Conservation (phyloP, 1,139 yeast genomes). For the Lodderomyces orthopsilosis region DNA sequence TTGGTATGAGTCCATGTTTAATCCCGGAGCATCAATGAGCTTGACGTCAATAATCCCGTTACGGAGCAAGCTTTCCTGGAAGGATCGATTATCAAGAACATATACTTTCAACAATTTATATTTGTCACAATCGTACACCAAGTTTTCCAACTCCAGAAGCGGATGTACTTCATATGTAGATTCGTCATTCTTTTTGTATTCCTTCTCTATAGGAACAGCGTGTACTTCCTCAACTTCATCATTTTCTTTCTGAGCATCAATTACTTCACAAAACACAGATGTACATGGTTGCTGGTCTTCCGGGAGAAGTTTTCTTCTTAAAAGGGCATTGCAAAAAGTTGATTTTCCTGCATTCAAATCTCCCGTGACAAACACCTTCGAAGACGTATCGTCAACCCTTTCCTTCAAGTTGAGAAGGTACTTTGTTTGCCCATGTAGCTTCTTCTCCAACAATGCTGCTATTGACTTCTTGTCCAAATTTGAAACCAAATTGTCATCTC, state of each 20-base stretch:
- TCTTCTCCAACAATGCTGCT: constrained; percentile 63
- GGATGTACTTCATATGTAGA: constrained; percentile 60
- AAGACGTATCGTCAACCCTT: constrained; percentile 86
- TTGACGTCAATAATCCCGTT: constrained; percentile 94
- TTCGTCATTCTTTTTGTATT: constrained; percentile 60
- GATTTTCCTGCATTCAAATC: constrained; percentile 97
- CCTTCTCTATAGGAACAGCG: constrained; percentile 62
- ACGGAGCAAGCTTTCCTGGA: constrained; percentile 68
- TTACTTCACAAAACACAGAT: constrained; percentile 90
- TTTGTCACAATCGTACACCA: constrained; percentile 73
- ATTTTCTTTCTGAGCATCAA: constrained; percentile 74
- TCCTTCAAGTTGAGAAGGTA: constrained; percentile 75
- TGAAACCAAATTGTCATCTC: constrained; percentile 42
- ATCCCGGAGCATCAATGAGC: constrained; percentile 95
- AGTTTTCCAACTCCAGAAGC: constrained; percentile 56
- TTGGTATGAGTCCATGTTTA: constrained; percentile 88
- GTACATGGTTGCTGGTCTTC: constrained; percentile 99
- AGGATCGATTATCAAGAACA: constrained; percentile 70
- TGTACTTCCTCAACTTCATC: constrained; percentile 84
- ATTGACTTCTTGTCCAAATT: constrained; percentile 64
- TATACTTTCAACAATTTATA: constrained; percentile 77
- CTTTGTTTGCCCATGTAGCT: constrained; percentile 56
- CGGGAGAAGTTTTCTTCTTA: constrained; percentile 77
- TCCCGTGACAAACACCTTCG: constrained; percentile 94
- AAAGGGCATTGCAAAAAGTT: constrained; percentile 87